Base-by-base conservation (phyloP, 2,329 filamentous ascomycete species). In the Coniella lustricola region DNA sequence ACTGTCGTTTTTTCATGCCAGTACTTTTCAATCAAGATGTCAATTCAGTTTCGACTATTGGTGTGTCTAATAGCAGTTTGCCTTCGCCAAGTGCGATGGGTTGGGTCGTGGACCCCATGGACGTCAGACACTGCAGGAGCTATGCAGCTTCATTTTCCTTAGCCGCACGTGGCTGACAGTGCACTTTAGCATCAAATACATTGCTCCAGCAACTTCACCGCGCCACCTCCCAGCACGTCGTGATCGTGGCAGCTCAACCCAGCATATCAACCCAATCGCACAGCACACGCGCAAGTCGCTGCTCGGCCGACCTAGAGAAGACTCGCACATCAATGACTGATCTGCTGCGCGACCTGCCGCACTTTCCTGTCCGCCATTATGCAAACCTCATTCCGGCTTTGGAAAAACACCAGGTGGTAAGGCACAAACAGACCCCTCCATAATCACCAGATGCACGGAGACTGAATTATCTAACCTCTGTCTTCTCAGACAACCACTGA, bases 321-420 rank as follows among this genome's bases (percentile, higher is more conserved):
- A 32, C 17, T 18, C 25, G 13, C 17, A n/a, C 13, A 54, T 45
- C 45, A 70, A 94, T 94, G 88, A 89, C 84, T 60, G 91, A 97
- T 79, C 81, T 97, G 62, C 77, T 84, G 62, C 78, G 81, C 63
- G 81, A 94, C 63, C 78, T 96, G 56, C 90, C 91, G 59, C 76
- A 81, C 67, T 94, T 96, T 63, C 78, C 85, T 52, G 75, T 79
- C 55, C 75, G 78, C 61, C 76, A 77, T 53, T 91, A 86, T 68
- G 74, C 82, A 36, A 81, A 85, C 60, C 81, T 96, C 40, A 69
- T 96, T 29, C 84, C 87, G 3, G 81, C 82, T 18, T 78, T 97
- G 48, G 91, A 97, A 69, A 81, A 80, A 63, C 81, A 87, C 59
- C 74, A 76, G 44, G 73, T 98, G 62, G 44, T 46, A 40, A 7